Conservation (phyloP, 805 yeast genomes). For the Phaffomyces antillensis region DNA sequence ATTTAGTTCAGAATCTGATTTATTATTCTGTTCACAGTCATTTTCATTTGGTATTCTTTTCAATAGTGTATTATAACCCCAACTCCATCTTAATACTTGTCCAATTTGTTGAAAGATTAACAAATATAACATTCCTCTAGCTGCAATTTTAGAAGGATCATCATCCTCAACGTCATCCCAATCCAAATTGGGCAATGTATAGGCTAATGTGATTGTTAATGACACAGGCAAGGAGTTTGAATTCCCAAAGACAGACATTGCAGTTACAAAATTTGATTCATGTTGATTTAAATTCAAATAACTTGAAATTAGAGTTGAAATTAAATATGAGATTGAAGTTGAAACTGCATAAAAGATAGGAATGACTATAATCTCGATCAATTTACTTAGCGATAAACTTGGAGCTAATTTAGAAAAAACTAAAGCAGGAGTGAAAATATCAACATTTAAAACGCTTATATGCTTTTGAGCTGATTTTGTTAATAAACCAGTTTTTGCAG, state of each 20-base stretch:
- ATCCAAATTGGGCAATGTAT: constrained; percentile 64
- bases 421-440: constrained; percentile 90
- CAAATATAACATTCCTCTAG: constrained; percentile 69
- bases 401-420: constrained; percentile 77
- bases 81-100: constrained; percentile 77
- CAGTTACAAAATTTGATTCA: constrained; percentile 87
- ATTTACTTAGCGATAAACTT: constrained; percentile 62
- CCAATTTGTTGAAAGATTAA: constrained; percentile 78
- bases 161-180: constrained; percentile 73
- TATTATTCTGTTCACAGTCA: too few species aligned
- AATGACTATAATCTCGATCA: constrained; percentile 73
- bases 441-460: constrained; percentile 75
- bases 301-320: constrained; percentile 51
- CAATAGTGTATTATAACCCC: constrained; percentile 73
- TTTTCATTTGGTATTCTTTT: constrained; percentile 26
- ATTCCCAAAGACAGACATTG: constrained; percentile 96
- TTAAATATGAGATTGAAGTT: constrained; percentile 65
- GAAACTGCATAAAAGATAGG: constrained; percentile 80
- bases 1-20: too few species aligned
- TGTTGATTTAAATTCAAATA: constrained; percentile 55
- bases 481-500: constrained; percentile 68
- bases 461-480: constrained; percentile 69
- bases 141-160: constrained; percentile 60
- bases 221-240: constrained; percentile 94
- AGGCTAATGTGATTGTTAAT: constrained; percentile 69